Evolutionary conservation across 2,329 filamentous ascomycete species (phyloP), one percentile per base, ranked within the genome.

Genomic region (Blastomyces gilchristii): DNA sequence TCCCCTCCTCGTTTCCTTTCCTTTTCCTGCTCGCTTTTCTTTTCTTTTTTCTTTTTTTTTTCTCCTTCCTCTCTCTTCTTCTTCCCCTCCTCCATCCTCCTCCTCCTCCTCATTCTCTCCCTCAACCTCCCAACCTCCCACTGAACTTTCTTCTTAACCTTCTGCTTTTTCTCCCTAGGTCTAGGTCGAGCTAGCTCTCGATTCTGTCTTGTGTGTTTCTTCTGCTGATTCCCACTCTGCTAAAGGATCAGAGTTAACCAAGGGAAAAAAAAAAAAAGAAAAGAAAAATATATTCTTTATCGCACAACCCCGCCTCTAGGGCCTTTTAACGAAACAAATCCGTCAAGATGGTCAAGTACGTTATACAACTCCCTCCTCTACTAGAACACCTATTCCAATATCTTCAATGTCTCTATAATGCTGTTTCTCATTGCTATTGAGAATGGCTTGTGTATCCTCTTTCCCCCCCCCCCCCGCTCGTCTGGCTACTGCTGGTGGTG

Each of bases 331-430:
- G 65, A 67, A 66, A 71, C 72, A 74, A 72, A 73, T 90, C 91
- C 90, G 91, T 83, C 88, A 97, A 91, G 80, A 99, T 99, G 94
- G 94, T 99, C 80, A 97, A 97, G 92, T 97, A 89, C 89, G 92
- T 22, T 93, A 63, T 56, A 18, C 60, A 31, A 25, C 28, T 53
- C 63, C 57, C n/a, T 63, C 53, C 37, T 14, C 41, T 43, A 65
- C 37, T 47, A 34, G 31, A 62, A 57, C 58, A 56, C 68, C 18
- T n/a, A 8, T 56, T 54, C 28, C 59, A 22, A 37, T 64, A 45
- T 59, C 62, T 34, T 22, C 18, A 18, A 18, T n/a, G 7, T 47
- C 3, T 47, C 1, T n/a, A 1, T 1, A 47, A 34, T 34, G 4
- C 34, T n/a, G 18, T 4, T 47, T 47, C 58, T 64, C 54, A 62